Conservation (phyloP, 2,329 filamentous ascomycete species). For the Aquanectria penicillioides region DNA sequence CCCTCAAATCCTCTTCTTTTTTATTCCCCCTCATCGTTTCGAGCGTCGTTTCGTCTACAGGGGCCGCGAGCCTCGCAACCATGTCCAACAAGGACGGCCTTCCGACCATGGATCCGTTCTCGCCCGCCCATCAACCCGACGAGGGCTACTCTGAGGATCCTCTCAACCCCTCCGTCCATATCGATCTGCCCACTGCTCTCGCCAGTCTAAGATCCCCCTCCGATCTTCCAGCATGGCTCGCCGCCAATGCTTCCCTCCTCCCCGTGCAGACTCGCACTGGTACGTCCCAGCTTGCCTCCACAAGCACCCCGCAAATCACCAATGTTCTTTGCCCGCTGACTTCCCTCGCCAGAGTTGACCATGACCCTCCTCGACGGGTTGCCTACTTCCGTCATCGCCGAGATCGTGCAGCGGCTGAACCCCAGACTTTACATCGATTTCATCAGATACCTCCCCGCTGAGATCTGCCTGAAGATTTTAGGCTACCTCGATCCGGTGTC, state of each 20-base stretch:
- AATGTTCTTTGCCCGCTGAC: slow-evolving; percentile 24
- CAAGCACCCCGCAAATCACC: background rate
- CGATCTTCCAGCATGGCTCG: slow-evolving; percentile 61
- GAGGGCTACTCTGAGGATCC: slow-evolving; percentile 89
- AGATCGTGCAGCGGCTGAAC: slow-evolving; percentile 82
- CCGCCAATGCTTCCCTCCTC: slow-evolving; percentile 59
- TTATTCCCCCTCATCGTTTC: background rate
- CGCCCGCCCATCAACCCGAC: slow-evolving; percentile 72
- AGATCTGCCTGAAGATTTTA: slow-evolving; percentile 91
- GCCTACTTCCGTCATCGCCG: slow-evolving; percentile 80
- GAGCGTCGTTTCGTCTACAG: slow-evolving; percentile 27
- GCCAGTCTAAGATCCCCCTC: slow-evolving; percentile 50
- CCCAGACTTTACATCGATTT: slow-evolving; percentile 94
- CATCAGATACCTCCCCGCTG: slow-evolving; percentile 82
- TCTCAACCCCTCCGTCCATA: slow-evolving; percentile 55
- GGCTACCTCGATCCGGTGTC: slow-evolving; percentile 85
- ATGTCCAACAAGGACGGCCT: slow-evolving; percentile 44
- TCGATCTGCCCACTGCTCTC: slow-evolving; percentile 46
- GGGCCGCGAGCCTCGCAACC: slow-evolving; percentile 32
- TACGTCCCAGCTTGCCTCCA: slow-evolving; percentile 44
- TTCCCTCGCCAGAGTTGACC: slow-evolving; percentile 72
- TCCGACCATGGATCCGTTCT: slow-evolving; percentile 55
- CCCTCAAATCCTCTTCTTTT: background rate
- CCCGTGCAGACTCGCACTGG: slow-evolving; percentile 61
- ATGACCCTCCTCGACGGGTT: slow-evolving; percentile 81